phyloP scores from a whole-genome alignment of 371 early-diverging fungal genomes.

The Capniomyces stellatus region DNA sequence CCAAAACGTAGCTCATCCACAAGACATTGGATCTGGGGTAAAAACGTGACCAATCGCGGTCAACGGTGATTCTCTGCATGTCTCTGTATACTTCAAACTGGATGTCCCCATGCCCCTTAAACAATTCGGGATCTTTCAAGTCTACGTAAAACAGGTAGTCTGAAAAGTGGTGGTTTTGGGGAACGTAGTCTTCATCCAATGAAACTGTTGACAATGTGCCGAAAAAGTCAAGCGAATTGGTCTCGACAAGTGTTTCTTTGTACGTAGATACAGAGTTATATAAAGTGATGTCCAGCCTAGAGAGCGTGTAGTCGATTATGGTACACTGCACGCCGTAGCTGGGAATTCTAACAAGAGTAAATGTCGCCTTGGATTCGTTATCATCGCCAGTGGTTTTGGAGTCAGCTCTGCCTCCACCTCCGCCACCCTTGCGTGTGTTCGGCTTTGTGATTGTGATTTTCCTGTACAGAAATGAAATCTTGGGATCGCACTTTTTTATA shows the following conservation, averaged over 20 bases:
- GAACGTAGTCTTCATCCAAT: background rate
- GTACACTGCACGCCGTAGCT: constrained; percentile 36
- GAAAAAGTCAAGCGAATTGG: background rate
- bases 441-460: background rate
- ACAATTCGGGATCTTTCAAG: constrained; percentile 36
- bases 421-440: no score
- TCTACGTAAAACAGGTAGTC: constrained; percentile 24
- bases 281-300: constrained; percentile 24
- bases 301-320: constrained; percentile 56
- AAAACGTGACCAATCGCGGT: constrained; percentile 15
- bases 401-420: no score
- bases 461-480: constrained; percentile 23
- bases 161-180: constrained; percentile 7
- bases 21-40: constrained; percentile 22
- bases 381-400: background rate
- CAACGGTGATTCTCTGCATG: constrained; percentile 33
- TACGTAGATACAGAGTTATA: background rate
- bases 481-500: constrained; percentile 28
- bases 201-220: background rate
- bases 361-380: constrained; percentile 5
- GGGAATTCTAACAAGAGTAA: constrained; percentile 22
- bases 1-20: no score
- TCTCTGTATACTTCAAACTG: constrained; percentile 62
- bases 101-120: constrained; percentile 47
- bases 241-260: background rate